These are phyloP conservation scores for Coniochaeta sp. DNA, from an alignment of 2,329 filamentous ascomycete species.

Conservation along the genomic window DNA sequence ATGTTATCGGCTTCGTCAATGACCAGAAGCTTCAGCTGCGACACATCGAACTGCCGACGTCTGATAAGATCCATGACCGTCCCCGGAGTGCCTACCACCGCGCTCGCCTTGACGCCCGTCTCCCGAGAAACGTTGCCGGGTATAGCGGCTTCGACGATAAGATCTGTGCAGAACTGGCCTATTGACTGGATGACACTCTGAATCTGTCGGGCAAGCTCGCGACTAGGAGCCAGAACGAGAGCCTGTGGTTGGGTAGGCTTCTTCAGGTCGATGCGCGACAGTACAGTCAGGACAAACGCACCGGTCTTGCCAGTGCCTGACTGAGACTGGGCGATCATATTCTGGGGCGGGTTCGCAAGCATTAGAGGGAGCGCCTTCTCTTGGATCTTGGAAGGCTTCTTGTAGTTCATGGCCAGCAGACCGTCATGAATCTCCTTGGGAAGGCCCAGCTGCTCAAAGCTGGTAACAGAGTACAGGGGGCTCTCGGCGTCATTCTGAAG, in stretches of 20 bases:
- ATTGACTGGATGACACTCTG: slow-evolving; percentile 76
- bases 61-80: slow-evolving; percentile 85
- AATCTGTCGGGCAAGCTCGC: slow-evolving; percentile 93
- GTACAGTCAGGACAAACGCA: slow-evolving; percentile 87
- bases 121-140: slow-evolving; percentile 67
- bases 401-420: slow-evolving; percentile 74
- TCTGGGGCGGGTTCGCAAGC: slow-evolving; percentile 75
- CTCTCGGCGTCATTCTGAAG: slow-evolving; percentile 80
- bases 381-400: slow-evolving; percentile 96
- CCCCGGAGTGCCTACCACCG: slow-evolving; percentile 89
- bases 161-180: slow-evolving; percentile 71
- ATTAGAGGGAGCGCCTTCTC: slow-evolving; percentile 89
- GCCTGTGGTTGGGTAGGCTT: slow-evolving; percentile 70
- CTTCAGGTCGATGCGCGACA: slow-evolving; percentile 74
- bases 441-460: slow-evolving; percentile 81
- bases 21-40: slow-evolving; percentile 71
- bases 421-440: slow-evolving; percentile 58
- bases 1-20: slow-evolving; percentile 98
- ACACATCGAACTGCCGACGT: slow-evolving; percentile 64
- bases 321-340: slow-evolving; percentile 98
- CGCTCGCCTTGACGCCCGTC: slow-evolving; percentile 61
- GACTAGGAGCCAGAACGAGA: slow-evolving; percentile 81
- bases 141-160: slow-evolving; percentile 75
- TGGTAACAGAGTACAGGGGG: slow-evolving; percentile 76
- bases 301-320: slow-evolving; percentile 98